Evolutionary conservation across 1,284 basidiomycete genomes (phyloP).

Genomic region (Sphagnurus paluster): DNA sequence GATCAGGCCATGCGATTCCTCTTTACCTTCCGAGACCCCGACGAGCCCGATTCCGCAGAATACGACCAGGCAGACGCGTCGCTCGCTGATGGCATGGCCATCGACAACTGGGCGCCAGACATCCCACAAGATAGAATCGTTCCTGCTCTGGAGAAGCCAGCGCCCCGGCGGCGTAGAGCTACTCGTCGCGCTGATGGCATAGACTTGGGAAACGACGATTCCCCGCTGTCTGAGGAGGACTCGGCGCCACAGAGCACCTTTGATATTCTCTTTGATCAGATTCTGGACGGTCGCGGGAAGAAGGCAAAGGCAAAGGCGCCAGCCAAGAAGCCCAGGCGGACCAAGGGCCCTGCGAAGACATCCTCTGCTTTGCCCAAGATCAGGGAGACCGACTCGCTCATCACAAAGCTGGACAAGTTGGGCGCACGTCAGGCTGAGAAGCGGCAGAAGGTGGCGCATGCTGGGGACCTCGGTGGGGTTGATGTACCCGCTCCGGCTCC

Average conservation of each 20-base stretch:
- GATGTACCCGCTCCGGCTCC: not conserved
- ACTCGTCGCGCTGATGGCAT: not conserved
- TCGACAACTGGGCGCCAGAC: no score
- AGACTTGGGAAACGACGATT: not conserved
- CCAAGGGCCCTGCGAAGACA: not conserved
- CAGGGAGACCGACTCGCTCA: not conserved
- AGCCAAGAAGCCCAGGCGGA: not conserved
- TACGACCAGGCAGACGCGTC: no score
- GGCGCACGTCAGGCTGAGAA: conserved; percentile 2
- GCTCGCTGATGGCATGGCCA: no score
- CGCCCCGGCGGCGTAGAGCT: no score
- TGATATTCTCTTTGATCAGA: conserved; percentile 7
- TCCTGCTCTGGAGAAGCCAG: no score
- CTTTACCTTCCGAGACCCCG: conserved; percentile 18
- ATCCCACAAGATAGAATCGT: no score
- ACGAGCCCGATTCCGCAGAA: conserved; percentile 4
- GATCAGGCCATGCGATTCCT: conserved; percentile 7
- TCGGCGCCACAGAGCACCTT: conserved; percentile 2
- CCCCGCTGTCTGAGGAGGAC: not conserved
- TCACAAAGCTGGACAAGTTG: conserved; percentile 10
- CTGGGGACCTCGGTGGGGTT: conserved; percentile 1
- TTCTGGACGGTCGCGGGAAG: conserved; percentile 3
- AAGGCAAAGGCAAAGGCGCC: not conserved
- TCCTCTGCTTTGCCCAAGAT: not conserved
- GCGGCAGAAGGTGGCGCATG: conserved; percentile 3